Evolutionary conservation across 805 yeast species (phyloP).

Genomic region (Jamesozyma spencerorum): DNA sequence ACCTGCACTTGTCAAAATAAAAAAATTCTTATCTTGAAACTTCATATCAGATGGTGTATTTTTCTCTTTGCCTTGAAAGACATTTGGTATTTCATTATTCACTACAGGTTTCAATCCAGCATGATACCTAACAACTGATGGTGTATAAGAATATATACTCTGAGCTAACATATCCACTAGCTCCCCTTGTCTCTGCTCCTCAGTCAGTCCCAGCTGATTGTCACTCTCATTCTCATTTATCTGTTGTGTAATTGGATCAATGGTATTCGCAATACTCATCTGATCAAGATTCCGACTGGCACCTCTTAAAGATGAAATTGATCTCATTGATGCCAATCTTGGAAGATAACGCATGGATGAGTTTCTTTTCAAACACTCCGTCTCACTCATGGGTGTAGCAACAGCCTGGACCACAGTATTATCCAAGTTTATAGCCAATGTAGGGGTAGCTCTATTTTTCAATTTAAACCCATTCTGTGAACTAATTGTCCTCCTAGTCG

Average conservation of each 20-base stretch:
- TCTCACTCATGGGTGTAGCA: neutral
- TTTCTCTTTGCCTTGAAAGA: conserved; percentile 9
- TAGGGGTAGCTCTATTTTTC: conserved; percentile 5
- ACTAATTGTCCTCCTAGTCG: neutral
- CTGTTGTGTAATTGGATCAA: neutral
- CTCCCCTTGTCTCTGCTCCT: neutral
- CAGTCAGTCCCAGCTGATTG: neutral
- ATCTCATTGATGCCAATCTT: conserved; percentile 2
- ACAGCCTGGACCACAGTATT: conserved; percentile 5
- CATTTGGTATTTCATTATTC: conserved; percentile 23
- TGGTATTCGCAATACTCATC: neutral
- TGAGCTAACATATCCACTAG: conserved; percentile 11
- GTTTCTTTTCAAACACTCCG: neutral
- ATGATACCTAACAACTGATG: conserved; percentile 6
- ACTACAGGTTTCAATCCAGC: conserved; percentile 14
- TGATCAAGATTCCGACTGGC: neutral
- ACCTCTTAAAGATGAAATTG: conserved; percentile 2
- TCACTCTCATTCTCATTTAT: neutral
- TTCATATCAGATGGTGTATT: neutral
- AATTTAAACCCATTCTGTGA: neutral
- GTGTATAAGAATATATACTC: conserved; percentile 15
- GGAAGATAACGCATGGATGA: neutral
- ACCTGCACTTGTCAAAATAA: conserved; percentile 75
- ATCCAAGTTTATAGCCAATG: conserved; percentile 7
- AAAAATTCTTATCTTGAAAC: conserved; percentile 51